Base-by-base conservation (phyloP, 352 stramenopile genomes). In the Phytophthora kernoviae region DNA sequence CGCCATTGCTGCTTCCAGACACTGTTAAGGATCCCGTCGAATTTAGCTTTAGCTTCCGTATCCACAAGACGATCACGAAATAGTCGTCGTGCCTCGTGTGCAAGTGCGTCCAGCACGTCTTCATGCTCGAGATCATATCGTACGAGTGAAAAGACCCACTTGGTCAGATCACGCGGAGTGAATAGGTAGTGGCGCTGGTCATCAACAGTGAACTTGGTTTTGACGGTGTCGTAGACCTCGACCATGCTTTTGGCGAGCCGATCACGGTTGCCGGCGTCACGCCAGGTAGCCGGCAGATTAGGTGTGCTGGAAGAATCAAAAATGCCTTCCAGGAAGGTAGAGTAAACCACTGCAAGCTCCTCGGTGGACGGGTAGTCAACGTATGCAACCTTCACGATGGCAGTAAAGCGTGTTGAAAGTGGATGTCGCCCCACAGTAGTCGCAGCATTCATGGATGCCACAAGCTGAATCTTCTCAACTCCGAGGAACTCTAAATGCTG, bases 151-250 rank as follows among this genome's bases (percentile, higher is more conserved):
- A 93, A 87, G 15, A 97, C 86, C 93, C 93, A 98, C 24, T 92
- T 85, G 4, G 90, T 98, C 11, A 98, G 40, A 55, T 98, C 92
- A 2, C 94, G 86, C 1, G 93, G 93, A 11, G 93, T 98, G 53
- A 98, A 97, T 10, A 98, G 71, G 62, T 98, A 98, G 59, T 98
- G 94, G n/a, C 94, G 77, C 30, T 97, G 77, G 34, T 98, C 94
- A 48, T 98, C 92, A 15, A 98, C 90, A 0, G 75, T 96, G 67
- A 98, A 98, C 42, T 96, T 97, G 22, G 67, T 63, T 30, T 91
- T 91, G 14, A 94, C 82, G 9, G 88, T 66, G 44, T 97, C 82
- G 51, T 97, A 98, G 11, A 98, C 66, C 37, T 98, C 88, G 14
- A 98, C 93, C 69, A 98, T 83, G 8, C 77, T 94, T 24, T 77